Evolutionary conservation across 2,329 filamentous ascomycete species (phyloP).

Genomic region (Neofusicoccum ribis): DNA sequence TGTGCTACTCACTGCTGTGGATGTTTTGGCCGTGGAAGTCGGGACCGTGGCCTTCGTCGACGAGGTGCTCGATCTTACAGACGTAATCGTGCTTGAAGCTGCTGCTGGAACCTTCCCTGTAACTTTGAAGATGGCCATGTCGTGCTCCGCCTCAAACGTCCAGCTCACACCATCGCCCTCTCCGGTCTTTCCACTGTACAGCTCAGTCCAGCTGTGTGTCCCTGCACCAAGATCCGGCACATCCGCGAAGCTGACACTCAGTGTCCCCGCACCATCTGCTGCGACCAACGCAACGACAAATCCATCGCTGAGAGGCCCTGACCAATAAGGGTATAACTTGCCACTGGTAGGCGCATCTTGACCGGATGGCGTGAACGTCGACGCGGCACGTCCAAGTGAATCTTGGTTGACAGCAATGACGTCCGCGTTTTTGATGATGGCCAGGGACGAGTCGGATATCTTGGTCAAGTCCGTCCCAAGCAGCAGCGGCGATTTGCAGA

Average conservation of each 20-base stretch:
- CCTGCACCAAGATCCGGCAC: slow-evolving; percentile 24
- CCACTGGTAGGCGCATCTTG: slow-evolving; percentile 20
- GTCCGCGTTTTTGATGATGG: slow-evolving; percentile 45
- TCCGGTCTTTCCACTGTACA: slow-evolving; percentile 23
- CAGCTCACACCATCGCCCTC: slow-evolving; percentile 21
- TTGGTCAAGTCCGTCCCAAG: slow-evolving; percentile 43
- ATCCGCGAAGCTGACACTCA: slow-evolving; percentile 24
- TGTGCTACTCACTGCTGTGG: background rate
- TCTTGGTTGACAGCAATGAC: slow-evolving; percentile 47
- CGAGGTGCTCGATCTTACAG: background rate
- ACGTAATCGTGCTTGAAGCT: background rate
- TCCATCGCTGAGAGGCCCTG: slow-evolving; percentile 23
- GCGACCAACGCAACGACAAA: slow-evolving; percentile 24
- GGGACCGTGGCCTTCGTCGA: background rate
- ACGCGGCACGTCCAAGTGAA: slow-evolving; percentile 23
- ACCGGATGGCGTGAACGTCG: slow-evolving; percentile 23
- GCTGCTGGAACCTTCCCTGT: background rate
- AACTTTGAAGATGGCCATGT: slow-evolving; percentile 25
- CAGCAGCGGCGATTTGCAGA: slow-evolving; percentile 48
- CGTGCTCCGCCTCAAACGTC: slow-evolving; percentile 20
- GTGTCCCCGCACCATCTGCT: slow-evolving; percentile 21
- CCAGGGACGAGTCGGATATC: slow-evolving; percentile 36
- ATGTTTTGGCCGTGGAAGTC: background rate
- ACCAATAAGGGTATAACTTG: slow-evolving; percentile 25
- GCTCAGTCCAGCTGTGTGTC: slow-evolving; percentile 24